Conservation (phyloP, 106 monocot genomes). For the Dendrobium catenatum region DNA sequence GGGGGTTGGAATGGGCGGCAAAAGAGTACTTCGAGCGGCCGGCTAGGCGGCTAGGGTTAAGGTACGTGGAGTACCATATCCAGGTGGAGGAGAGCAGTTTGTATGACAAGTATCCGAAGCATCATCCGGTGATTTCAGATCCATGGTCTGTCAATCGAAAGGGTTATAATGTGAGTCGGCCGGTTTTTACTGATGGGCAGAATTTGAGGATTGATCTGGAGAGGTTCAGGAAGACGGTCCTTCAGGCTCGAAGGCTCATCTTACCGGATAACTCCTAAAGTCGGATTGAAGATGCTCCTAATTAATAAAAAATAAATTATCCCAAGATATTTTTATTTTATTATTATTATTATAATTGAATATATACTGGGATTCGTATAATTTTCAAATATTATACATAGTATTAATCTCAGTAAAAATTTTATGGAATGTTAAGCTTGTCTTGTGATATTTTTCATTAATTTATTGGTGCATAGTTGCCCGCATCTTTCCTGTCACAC, state of each 20-base stretch:
- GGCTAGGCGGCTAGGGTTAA: constrained; percentile 33
- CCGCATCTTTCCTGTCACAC: too few relatives aligned
- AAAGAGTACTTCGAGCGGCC: constrained; percentile 33
- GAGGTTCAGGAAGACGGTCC: constrained; percentile 23
- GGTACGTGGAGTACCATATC: constrained; percentile 51
- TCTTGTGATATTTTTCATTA: too few relatives aligned
- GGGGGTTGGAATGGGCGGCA: constrained; percentile 53
- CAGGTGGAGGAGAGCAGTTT: constrained; percentile 62
- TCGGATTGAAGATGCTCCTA: too few relatives aligned
- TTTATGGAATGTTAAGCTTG: too few relatives aligned
- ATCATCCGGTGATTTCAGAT: constrained; percentile 53
- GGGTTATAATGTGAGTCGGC: constrained; percentile 47
- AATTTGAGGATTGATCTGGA: constrained; percentile 32
- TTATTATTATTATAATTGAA: too few relatives aligned
- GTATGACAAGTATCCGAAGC: constrained; percentile 35
- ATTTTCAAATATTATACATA: too few relatives aligned
- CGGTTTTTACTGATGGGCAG: constrained; percentile 40
- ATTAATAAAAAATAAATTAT: too few relatives aligned
- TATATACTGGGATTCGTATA: too few relatives aligned
- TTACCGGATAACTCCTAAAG: background rate
- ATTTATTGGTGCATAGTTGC: too few relatives aligned
- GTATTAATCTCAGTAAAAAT: too few relatives aligned
- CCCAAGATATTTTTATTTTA: too few relatives aligned
- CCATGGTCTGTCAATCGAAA: constrained; percentile 42
- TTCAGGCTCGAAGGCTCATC: constrained; percentile 8